Base-by-base conservation (phyloP, 129 eudicot species). In the Escallonia herrerae region DNA sequence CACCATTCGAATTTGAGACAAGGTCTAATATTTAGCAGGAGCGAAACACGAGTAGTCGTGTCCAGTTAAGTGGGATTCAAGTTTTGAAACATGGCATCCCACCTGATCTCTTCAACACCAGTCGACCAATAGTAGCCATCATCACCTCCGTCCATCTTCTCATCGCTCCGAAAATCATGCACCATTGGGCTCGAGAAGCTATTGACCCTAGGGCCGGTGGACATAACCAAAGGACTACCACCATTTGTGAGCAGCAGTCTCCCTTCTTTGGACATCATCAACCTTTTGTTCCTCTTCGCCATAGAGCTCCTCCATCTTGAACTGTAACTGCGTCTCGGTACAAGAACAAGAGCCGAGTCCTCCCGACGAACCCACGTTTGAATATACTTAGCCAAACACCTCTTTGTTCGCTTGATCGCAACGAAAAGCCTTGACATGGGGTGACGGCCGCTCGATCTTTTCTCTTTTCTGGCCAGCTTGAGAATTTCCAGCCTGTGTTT, bases 11-110 rank as follows among this genome's bases (percentile, higher is more conserved):
- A 68, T 52, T 37, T n/a, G 68, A 66, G 63, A 11, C 54, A 49
- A 10, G 12, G 12, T 6, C 53, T 6, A 49, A 49, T 61, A 70
- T 51, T 49, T 5, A 49, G 3, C 13, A 49, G 54, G 54, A 49
- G 54, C 0, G 3, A 49, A 11, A 49, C 13, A 49, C 5, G 12
- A 11, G 54, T 49, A 7, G 54, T 49, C 3, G 4, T 37, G 4
- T 9, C 58, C 13, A 53, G 8, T 68, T 67, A 90, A 62, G 97
- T 90, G 39, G 97, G 97, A 44, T 90, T 90, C 75, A 90, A 72
- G 76, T 90, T 83, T 65, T 90, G 90, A 82, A 90, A 90, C 90
- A 90, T 87, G 2, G 97, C 62, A 69, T 90, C 97, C 97, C 95
- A 90, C 83, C 78, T 82, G 74, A 90, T 84, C 70, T 86, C 91